Percentiles rank a stretch among this genome's conserved stretches.
Evolutionary conservation across 2,329 filamentous ascomycete species (phyloP).

Genomic region (Talaromyces marneffei): DNA sequence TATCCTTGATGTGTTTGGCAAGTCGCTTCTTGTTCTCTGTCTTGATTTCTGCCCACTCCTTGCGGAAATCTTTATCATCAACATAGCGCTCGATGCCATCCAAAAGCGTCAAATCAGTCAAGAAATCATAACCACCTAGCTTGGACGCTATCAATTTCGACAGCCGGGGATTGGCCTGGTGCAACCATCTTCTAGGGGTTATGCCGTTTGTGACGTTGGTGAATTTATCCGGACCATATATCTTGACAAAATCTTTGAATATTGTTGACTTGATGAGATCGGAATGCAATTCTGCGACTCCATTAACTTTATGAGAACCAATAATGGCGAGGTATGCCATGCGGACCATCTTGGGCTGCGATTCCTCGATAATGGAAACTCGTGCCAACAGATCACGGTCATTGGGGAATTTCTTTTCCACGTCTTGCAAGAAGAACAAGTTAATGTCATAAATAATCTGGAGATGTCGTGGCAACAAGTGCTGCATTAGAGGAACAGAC

Average conservation of each 20-base stretch:
- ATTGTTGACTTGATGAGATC: conserved; percentile 99
- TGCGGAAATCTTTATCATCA: conserved; percentile 83
- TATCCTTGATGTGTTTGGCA: conserved; percentile 82
- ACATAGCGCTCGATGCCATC: conserved; percentile 79
- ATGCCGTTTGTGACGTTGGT: conserved; percentile 98
- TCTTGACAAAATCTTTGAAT: conserved; percentile 95
- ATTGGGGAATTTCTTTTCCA: conserved; percentile 85
- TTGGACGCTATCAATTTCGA: conserved; percentile 91
- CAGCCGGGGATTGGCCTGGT: conserved; percentile 90
- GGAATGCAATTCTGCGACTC: conserved; percentile 94
- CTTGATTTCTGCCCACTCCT: conserved; percentile 95
- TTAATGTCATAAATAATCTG: conserved; percentile 99
- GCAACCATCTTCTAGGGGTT: conserved; percentile 90
- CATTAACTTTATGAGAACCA: conserved; percentile 98
- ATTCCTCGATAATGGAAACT: conserved; percentile 98
- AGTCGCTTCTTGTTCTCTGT: conserved; percentile 90
- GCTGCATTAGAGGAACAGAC: conserved; percentile 87
- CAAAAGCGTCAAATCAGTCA: conserved; percentile 82
- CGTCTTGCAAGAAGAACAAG: conserved; percentile 80
- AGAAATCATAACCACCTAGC: conserved; percentile 72
- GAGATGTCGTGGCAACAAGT: conserved; percentile 86
- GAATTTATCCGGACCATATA: conserved; percentile 96
- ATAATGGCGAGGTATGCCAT: conserved; percentile 96
- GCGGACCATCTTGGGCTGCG: conserved; percentile 92
- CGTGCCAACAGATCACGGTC: conserved; percentile 77